Conservation (phyloP, 306 rosid genomes). For the Inga oerstediana region DNA sequence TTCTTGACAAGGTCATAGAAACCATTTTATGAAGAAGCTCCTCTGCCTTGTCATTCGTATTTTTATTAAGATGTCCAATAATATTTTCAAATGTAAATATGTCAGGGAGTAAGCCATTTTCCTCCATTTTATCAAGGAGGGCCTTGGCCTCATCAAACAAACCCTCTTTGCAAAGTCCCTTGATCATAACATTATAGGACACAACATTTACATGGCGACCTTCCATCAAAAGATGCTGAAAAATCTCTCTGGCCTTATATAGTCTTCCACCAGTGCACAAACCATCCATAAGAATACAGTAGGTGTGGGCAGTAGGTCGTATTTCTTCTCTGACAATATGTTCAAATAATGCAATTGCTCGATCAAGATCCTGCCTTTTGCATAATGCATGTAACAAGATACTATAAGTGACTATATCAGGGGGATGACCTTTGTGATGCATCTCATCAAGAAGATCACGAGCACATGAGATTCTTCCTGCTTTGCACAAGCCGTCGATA, state of each 20-base stretch:
- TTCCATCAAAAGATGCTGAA: no score
- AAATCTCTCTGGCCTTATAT: not conserved
- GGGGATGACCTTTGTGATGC: not conserved
- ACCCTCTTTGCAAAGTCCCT: no score
- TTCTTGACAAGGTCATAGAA: no score
- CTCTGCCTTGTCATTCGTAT: no score
- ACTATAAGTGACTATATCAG: not conserved
- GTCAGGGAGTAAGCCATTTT: not conserved
- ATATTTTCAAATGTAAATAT: no score
- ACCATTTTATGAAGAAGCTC: no score
- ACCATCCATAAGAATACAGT: not conserved
- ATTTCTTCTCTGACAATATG: not conserved
- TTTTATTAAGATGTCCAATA: no score
- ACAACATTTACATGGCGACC: not conserved
- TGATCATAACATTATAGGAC: not conserved
- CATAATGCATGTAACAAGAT: not conserved
- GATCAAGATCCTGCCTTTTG: not conserved
- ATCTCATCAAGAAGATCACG: not conserved
- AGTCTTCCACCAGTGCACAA: not conserved
- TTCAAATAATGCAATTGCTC: not conserved
- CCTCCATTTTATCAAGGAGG: not conserved
- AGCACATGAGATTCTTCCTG: not conserved
- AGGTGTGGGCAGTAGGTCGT: not conserved
- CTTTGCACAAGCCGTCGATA: not conserved
- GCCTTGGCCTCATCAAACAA: not conserved